Evolutionary conservation across 306 rosid genomes (phyloP), one percentile per base, ranked within the genome.

Genomic region (Cucumis melo): DNA sequence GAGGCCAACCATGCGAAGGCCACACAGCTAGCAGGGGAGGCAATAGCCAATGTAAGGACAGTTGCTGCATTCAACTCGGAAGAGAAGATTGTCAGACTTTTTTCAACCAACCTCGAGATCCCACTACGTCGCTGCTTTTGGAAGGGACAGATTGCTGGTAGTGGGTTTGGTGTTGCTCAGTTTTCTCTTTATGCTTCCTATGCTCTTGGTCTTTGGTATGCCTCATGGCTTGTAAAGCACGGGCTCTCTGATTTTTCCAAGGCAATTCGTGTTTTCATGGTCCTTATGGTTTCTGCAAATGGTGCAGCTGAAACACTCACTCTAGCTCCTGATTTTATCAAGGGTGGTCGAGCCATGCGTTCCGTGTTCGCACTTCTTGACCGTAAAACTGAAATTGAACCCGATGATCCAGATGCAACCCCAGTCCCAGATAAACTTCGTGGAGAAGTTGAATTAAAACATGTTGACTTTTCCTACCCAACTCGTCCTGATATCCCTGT

Each of bases 241-340:
- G 93, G 91, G 10, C 87, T 93, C 71, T 94, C 97, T 0, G 97
- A 94, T 77, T 94, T 94, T 91, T 94, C 99, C 0, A 94, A 89
- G 82, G 83, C 99, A 34, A 89, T 93, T 60, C 81, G 87, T 82
- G 97, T 93, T 77, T 93, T 93, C 79, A 87, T 91, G 96, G 93
- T 93, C 74, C 93, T 91, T 20, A 90, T 93, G 97, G 96, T 91
- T 60, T 89, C 98, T 10, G 98, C 97, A 48, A 94, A 94, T 42
- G 99, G 99, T 19, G 99, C 99, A 54, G 99, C 99, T 9, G 99
- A 94, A 82, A 94, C 99, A 50, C 77, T 94, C 39, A 94, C 99
- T 32, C 79, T 94, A n/a, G 99, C 99, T 82, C 99, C 99, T 36
- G 99, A 94, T 81, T 94, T 94, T 66, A 90, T 94, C 79, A 94